Evolutionary conservation across 2,329 filamentous ascomycete species (phyloP).

Genomic region (Ceratocystis diversiconidia): DNA sequence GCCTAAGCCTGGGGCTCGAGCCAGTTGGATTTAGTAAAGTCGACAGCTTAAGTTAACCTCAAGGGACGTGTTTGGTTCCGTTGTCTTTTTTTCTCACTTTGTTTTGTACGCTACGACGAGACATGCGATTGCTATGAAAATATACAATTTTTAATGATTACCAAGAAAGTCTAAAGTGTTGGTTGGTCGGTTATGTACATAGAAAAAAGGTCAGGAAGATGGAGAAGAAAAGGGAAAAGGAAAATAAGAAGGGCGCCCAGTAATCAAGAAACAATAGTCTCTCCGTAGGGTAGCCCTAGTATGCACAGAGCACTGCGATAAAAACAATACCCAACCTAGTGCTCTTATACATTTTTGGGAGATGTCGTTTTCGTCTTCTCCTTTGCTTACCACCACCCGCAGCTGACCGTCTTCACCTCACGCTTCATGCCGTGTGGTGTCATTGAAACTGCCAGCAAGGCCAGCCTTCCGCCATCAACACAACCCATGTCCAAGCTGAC

Average conservation of each 20-base stretch:
- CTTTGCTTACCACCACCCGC: conserved; percentile 13
- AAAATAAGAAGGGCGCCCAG: not conserved
- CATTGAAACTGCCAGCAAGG: conserved; percentile 59
- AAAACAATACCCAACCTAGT: not conserved
- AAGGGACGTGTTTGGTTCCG: too few relatives aligned
- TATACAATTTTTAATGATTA: conserved; percentile 7
- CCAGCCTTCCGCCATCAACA: conserved; percentile 58
- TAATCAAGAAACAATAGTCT: too few relatives aligned
- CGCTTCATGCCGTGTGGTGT: conserved; percentile 24
- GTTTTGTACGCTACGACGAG: conserved; percentile 1
- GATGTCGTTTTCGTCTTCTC: not conserved
- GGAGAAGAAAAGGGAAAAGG: not conserved
- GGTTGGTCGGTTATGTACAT: not conserved
- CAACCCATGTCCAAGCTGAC: conserved; percentile 81
- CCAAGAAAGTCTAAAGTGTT: not conserved
- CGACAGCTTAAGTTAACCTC: too few relatives aligned
- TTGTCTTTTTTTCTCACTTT: not conserved
- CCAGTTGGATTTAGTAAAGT: too few relatives aligned
- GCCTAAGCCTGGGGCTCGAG: conserved; percentile 25
- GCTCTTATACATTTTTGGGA: not conserved
- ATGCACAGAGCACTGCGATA: too few relatives aligned
- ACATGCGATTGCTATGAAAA: not conserved
- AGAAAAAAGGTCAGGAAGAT: not conserved
- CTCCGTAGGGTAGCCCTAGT: too few relatives aligned
- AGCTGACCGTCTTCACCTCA: conserved; percentile 27